These are phyloP conservation scores for Aquilaria yunnanensis DNA, from an alignment of 345 rosid species.

Conservation along the genomic window DNA sequence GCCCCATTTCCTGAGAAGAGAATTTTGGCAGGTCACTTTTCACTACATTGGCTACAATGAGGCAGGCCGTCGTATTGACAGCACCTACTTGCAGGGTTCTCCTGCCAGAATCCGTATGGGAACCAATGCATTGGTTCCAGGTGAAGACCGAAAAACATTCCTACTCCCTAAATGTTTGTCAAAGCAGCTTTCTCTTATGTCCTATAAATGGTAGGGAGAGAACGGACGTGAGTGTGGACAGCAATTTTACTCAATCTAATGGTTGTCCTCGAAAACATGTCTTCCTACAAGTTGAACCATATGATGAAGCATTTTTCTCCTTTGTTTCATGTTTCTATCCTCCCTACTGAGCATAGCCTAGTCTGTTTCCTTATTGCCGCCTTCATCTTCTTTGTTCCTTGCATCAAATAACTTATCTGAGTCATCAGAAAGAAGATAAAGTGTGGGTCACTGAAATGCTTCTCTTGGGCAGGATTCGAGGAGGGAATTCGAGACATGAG, in stretches of 20 bases:
- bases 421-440: background rate
- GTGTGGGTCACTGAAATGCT: background rate
- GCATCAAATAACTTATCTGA: no score
- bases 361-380: no score
- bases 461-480: slow-evolving; percentile 65
- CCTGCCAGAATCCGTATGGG: slow-evolving; percentile 92
- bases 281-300: background rate
- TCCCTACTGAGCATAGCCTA: background rate
- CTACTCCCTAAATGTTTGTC: no score
- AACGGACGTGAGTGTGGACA: no score
- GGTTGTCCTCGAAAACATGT: no score
- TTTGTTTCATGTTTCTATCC: background rate
- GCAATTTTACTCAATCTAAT: no score
- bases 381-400: no score
- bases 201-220: no score
- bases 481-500: slow-evolving; percentile 86
- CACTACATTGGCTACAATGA: slow-evolving; percentile 89
- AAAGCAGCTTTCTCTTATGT: no score
- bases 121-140: slow-evolving; percentile 87
- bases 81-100: slow-evolving; percentile 79
- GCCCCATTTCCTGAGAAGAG: slow-evolving; percentile 13
- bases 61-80: slow-evolving; percentile 87
- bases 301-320: background rate
- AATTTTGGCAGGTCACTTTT: slow-evolving; percentile 60
- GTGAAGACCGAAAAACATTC: slow-evolving; percentile 20